A percentile compares a stretch with the other conserved stretches of the same genome.
Evolutionary conservation across 139 green algal genomes (phyloP).

Genomic region (Zygnema circumcarinatum): DNA sequence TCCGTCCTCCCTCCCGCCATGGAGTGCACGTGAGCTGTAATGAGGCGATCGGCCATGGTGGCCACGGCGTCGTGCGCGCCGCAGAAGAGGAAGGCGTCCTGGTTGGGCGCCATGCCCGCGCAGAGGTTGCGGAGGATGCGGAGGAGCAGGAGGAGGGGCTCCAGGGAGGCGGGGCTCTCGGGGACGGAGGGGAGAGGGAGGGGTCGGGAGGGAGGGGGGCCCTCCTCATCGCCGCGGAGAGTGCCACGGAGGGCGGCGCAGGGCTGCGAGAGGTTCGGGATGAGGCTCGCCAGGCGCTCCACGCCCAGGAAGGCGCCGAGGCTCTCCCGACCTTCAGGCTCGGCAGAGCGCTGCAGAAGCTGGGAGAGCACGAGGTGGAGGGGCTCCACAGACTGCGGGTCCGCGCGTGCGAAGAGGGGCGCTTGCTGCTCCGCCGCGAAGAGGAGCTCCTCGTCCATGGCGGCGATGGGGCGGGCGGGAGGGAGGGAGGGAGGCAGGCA

Average conservation of each 20-base stretch:
- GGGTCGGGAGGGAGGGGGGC: not conserved
- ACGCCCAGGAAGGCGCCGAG: not conserved
- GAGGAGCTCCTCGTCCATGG: not conserved
- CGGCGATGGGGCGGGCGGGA: not conserved
- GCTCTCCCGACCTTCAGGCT: not conserved
- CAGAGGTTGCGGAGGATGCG: constrained; percentile 40
- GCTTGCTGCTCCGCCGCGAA: not conserved
- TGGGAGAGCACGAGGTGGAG: not conserved
- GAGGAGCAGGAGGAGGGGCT: constrained; percentile 12
- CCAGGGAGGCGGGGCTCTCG: not conserved
- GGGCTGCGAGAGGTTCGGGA: constrained; percentile 8
- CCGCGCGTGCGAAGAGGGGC: not conserved
- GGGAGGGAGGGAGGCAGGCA: not conserved
- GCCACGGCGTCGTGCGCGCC: constrained; percentile 13
- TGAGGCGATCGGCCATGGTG: constrained; percentile 32
- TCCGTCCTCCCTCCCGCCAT: not conserved
- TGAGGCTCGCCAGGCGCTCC: not conserved
- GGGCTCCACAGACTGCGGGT: too few relatives aligned
- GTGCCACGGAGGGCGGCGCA: not conserved
- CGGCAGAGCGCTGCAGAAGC: not conserved
- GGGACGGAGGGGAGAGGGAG: not conserved
- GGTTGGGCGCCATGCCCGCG: constrained; percentile 24
- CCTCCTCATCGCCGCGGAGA: not conserved
- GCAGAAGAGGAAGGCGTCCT: constrained; percentile 44
- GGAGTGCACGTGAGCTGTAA: not conserved